Conservation (phyloP, 176 grass and related monocot genomes). For the Thinopyrum elongatum region DNA sequence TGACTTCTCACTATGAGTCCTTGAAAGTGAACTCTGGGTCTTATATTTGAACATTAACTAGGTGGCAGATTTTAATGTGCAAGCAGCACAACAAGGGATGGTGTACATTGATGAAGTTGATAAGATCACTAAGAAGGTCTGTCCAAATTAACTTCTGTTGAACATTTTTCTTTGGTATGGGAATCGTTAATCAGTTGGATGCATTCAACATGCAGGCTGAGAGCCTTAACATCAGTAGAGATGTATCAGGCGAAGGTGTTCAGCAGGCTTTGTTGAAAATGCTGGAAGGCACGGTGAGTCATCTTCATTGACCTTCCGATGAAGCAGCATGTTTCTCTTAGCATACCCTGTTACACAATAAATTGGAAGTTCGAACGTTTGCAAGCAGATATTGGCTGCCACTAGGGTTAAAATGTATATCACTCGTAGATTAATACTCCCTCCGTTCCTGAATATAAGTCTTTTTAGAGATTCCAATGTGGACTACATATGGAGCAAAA, state of each 20-base stretch:
- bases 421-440: not conserved
- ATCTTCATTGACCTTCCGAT: constrained; percentile 16
- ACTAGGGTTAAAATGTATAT: not conserved
- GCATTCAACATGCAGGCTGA: constrained; percentile 69
- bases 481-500: no score
- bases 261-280: constrained; percentile 99
- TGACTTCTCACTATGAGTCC: constrained; percentile 13
- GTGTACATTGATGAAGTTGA: constrained; percentile 99
- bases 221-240: constrained; percentile 98
- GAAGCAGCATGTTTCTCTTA: not conserved
- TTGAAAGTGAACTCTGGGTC: constrained; percentile 19
- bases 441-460: no score
- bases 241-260: constrained; percentile 99
- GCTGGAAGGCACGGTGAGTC: constrained; percentile 97
- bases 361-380: not conserved
- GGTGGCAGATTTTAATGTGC: constrained; percentile 99
- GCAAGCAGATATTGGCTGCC: not conserved
- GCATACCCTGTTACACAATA: not conserved
- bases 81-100: constrained; percentile 99
- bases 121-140: constrained; percentile 99
- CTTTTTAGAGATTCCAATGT: no score
- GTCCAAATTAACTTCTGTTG: not conserved
- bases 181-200: constrained; percentile 11
- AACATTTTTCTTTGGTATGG: constrained; percentile 19
- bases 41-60: constrained; percentile 45